These are phyloP conservation scores for Aureobasidium sp. DNA, from an alignment of 2,329 filamentous ascomycete species.

Conservation along the genomic window DNA sequence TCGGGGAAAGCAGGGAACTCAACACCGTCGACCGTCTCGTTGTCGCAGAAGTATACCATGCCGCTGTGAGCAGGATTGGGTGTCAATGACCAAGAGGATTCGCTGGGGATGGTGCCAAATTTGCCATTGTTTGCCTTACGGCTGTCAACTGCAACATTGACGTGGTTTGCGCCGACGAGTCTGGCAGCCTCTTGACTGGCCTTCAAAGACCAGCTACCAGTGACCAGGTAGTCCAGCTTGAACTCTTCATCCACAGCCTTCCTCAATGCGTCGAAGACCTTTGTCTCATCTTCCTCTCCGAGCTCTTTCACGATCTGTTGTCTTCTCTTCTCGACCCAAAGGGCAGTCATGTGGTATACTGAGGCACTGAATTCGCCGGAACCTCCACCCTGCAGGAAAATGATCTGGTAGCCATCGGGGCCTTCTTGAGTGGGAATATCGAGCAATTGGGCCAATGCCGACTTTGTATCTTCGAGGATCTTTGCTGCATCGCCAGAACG, in stretches of 20 bases:
- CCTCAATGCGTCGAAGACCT: conserved; percentile 54
- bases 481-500: conserved; percentile 70
- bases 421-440: conserved; percentile 70
- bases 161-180: conserved; percentile 67
- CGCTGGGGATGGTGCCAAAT: conserved; percentile 75
- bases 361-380: conserved; percentile 78
- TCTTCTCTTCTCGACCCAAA: conserved; percentile 70
- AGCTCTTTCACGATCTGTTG: conserved; percentile 52
- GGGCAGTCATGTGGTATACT: conserved; percentile 74
- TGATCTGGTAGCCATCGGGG: conserved; percentile 75
- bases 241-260: conserved; percentile 49
- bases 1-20: conserved; percentile 74
- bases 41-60: conserved; percentile 85
- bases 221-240: conserved; percentile 78
- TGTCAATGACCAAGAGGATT: conserved; percentile 67
- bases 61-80: conserved; percentile 54
- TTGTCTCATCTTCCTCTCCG: conserved; percentile 47
- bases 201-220: conserved; percentile 86
- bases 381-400: conserved; percentile 84
- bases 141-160: conserved; percentile 72
- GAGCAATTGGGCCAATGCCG: conserved; percentile 64
- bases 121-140: conserved; percentile 62
- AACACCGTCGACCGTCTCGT: conserved; percentile 90
- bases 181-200: conserved; percentile 75
- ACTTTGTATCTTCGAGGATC: conserved; percentile 73